Evolutionary conservation across 1,139 yeast species (phyloP).

Genomic region (Hansenula sp.): DNA sequence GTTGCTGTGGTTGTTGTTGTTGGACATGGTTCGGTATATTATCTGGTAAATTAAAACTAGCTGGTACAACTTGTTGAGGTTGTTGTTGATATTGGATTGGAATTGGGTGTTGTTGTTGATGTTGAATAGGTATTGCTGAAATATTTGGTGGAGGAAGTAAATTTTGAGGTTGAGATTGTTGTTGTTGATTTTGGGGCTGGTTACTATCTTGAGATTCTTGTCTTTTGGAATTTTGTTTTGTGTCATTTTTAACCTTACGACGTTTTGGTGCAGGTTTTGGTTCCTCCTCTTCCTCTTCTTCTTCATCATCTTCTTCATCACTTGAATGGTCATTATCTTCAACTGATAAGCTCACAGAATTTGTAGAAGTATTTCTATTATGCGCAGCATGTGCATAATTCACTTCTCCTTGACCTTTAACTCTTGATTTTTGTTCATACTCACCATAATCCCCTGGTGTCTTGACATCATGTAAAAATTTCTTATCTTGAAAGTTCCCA

Average conservation of each 20-base stretch:
- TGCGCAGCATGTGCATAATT: conserved; percentile 6
- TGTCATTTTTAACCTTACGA: background rate
- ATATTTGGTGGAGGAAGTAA: background rate
- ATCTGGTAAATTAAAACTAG: no score
- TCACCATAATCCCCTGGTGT: conserved; percentile 56
- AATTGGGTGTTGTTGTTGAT: conserved; percentile 1
- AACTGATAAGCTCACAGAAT: conserved; percentile 12
- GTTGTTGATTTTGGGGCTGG: conserved; percentile 8
- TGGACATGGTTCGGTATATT: no score
- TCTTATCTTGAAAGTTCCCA: conserved; percentile 40
- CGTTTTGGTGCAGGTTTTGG: conserved; percentile 5
- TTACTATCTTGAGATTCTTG: conserved; percentile 8
- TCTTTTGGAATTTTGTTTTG: conserved; percentile 14
- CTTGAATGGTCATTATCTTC: conserved; percentile 8
- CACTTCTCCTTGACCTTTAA: conserved; percentile 12
- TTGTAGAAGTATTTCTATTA: conserved; percentile 10
- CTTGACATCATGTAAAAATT: conserved; percentile 49
- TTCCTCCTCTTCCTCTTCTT: conserved; percentile 21
- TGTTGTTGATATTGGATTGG: conserved; percentile 5
- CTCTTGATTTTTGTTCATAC: conserved; percentile 28
- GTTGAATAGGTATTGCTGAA: background rate
- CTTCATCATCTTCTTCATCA: conserved; percentile 22
- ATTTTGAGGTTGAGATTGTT: background rate
- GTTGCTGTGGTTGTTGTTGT: no score
- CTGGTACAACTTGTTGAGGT: background rate